Conservation (phyloP, 306 rosid genomes). For the Vigna angularis region DNA sequence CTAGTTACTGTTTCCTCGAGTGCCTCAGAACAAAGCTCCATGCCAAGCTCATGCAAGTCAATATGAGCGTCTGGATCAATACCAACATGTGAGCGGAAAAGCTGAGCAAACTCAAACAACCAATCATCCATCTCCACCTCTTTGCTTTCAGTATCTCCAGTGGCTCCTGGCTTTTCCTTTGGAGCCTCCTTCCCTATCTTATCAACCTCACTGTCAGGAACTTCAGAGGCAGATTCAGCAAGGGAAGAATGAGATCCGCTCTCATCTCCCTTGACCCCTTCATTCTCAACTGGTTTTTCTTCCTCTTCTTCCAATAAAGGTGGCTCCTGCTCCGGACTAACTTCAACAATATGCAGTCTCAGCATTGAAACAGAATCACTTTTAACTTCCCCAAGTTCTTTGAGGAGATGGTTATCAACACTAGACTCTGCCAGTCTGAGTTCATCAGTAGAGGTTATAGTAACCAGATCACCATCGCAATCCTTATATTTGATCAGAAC, state of each 20-base stretch:
- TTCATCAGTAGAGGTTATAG: slow-evolving; percentile 87
- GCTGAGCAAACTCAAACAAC: slow-evolving; percentile 97
- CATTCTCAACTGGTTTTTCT: slow-evolving; percentile 72
- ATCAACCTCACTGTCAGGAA: slow-evolving; percentile 60
- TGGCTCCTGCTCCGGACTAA: slow-evolving; percentile 94
- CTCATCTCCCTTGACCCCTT: slow-evolving; percentile 75
- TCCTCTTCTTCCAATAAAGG: slow-evolving; percentile 90
- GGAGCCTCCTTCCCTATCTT: slow-evolving; percentile 65
- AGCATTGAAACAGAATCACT: slow-evolving; percentile 67
- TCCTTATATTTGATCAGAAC: slow-evolving; percentile 92
- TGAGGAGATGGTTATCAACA: slow-evolving; percentile 63
- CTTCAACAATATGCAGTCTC: slow-evolving; percentile 92
- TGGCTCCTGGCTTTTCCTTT: slow-evolving; percentile 62
- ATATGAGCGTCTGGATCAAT: slow-evolving; percentile 96
- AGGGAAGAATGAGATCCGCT: slow-evolving; percentile 73
- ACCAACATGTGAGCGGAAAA: slow-evolving; percentile 95
- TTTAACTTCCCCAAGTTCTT: slow-evolving; percentile 65
- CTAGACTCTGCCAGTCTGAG: slow-evolving; percentile 85
- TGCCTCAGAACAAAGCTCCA: slow-evolving; percentile 99
- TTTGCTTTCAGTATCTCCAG: slow-evolving; percentile 79
- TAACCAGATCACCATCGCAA: slow-evolving; percentile 90
- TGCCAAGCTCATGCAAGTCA: slow-evolving; percentile 97
- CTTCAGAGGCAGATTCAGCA: slow-evolving; percentile 67
- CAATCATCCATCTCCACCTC: slow-evolving; percentile 99
- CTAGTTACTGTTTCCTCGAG: slow-evolving; percentile 96